Evolutionary conservation across 805 yeast species (phyloP), one percentile per base, ranked within the genome.

Genomic region (Lachancea nothofagi): DNA sequence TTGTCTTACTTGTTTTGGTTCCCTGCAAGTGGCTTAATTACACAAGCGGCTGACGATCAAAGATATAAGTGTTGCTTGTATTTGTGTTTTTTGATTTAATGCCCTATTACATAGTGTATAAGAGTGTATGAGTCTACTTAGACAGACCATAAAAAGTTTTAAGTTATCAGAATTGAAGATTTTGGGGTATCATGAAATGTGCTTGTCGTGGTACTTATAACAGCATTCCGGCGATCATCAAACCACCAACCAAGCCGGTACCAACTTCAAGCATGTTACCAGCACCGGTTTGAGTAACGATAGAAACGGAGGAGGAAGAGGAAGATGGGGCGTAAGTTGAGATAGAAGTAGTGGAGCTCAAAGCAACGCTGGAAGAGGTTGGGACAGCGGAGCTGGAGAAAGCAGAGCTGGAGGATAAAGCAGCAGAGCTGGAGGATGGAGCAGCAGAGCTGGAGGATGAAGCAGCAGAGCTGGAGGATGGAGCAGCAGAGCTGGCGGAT

Each of bases 251-350:
- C 36, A 55, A 41, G 19, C 43, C 41, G 43, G 52, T 46, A 44
- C 54, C 63, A 38, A 52, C 53, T 46, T 47, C 54, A 25, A 43
- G 42, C n/a, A 46, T 54, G 82, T 66, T 56, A 70, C 76, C 80
- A 41, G 68, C 60, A 55, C 83, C 70, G 39, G 21, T 26, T 28
- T 33, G 37, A 28, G 31, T 21, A 13, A 43, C 29, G 30, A 41
- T 41, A 12, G 66, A 65, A 56, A 51, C 82, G 65, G 62, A 75
- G 75, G 68, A 88, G 89, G 46, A 72, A 18, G 41, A 15, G 17
- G 45, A 27, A 6, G 29, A 27, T 6, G 14, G n/a, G 29, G 29
- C 7, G 7, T 6, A 27, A 18, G 49, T 26, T 15, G 40, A 55
- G 15, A 62, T 40, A 42, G 67, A 53, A 15, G 71, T 57, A 22